Base-by-base conservation (phyloP, 345 rosid genomes). In the Durio zibethinus region DNA sequence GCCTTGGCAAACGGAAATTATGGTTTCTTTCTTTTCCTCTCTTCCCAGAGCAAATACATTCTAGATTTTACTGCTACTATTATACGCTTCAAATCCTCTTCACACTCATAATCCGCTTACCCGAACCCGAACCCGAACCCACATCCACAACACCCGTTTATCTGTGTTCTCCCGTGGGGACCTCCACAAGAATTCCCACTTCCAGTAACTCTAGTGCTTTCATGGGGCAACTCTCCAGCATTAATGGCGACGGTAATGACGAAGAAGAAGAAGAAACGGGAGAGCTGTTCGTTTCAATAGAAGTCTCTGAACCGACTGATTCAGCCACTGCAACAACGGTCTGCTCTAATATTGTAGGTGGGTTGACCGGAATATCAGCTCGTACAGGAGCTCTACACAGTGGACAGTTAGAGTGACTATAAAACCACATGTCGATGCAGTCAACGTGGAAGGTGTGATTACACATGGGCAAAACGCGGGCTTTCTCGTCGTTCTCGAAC, bases 401-500 rank as follows among this genome's bases (percentile, higher is more conserved):
- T 4, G 98, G 99, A 74, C 97, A 94, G 25, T 83, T 93, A 20
- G 92, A 86, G 75, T 89, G 92, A 14, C 93, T 85, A 35, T 79
- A 82, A 75, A 95, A 92, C 98, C 99, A 95, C 87, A 85, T 84
- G 61, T 93, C 98, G 75, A 93, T 92, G 76, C 98, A 95, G 12
- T 86, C 96, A 1, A 84, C 87, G 65, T 95, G 99, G 75, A 95
- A 95, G 45, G 82, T 76, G 72, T 95, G 99, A 16, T 83, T 83
- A 66, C 99, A 95, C 40, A 79, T 80, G 6, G 97, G 96, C 72
- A 95, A 79, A 29, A 78, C 72, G 69, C 97, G 91, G 61, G 86
- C 98, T 73, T 71, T 56, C 71, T 95, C 98, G 2, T 86, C 86
- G 68, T 89, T 85, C 53, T 90, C 89, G 66, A 95, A 95, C 71